Percentiles rank a stretch among this genome's conserved stretches.
phyloP scores from a whole-genome alignment of 495 filamentous ascomycete species.

The Poronia punctata region DNA sequence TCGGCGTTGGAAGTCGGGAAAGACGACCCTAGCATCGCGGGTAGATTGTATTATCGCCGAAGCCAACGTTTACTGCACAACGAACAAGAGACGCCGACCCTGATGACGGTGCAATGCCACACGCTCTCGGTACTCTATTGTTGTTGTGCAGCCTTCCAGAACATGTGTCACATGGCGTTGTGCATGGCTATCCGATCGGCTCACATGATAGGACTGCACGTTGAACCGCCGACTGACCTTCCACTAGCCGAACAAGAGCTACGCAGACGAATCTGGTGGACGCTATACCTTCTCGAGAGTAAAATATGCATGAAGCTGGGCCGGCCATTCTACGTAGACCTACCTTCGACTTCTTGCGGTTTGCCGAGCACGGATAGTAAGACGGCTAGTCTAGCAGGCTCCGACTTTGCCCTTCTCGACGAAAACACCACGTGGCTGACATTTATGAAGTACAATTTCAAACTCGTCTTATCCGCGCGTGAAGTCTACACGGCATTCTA shows the following conservation, averaged over 20 bases:
- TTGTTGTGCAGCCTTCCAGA: constrained; percentile 41
- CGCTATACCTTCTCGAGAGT: constrained; percentile 39
- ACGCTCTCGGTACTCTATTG: constrained; percentile 40
- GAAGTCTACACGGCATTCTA: constrained; percentile 34
- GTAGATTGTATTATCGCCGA: constrained; percentile 38
- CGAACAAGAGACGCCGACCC: constrained; percentile 44
- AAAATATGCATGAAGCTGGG: constrained; percentile 47
- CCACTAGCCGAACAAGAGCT: constrained; percentile 33
- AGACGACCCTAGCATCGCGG: constrained; percentile 38
- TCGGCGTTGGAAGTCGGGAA: constrained; percentile 11
- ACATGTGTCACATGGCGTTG: constrained; percentile 37
- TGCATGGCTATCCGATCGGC: constrained; percentile 41
- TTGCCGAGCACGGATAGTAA: constrained; percentile 33
- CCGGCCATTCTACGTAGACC: constrained; percentile 35
- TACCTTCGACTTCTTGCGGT: constrained; percentile 27
- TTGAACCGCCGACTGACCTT: constrained; percentile 34
- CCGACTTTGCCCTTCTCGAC: constrained; percentile 29
- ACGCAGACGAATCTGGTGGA: constrained; percentile 48
- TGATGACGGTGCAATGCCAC: constrained; percentile 47
- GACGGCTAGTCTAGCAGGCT: constrained; percentile 29
- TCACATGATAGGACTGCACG: constrained; percentile 46
- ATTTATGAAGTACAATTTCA: constrained; percentile 32
- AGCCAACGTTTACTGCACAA: constrained; percentile 37
- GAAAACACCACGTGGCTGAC: constrained; percentile 36
- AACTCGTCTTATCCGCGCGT: constrained; percentile 32